Percentiles rank a stretch among this genome's conserved stretches.
Conservation (phyloP, 2,329 filamentous ascomycete species). For the Fusarium subtropicale region DNA sequence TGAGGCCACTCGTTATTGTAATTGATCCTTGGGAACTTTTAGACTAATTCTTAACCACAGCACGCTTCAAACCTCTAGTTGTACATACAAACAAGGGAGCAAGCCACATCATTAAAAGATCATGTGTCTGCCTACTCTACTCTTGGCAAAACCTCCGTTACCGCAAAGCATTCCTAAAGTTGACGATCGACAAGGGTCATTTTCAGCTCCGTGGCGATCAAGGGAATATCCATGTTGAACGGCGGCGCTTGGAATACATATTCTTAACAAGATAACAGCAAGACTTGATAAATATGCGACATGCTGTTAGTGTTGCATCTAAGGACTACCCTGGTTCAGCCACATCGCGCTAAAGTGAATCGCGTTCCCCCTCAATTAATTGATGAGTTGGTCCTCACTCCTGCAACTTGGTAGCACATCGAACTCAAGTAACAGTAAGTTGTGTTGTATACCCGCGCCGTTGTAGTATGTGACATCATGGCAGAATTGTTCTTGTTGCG, state of each 20-base stretch:
- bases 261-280: neutral
- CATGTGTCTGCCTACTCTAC: neutral
- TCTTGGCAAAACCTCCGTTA: slow-evolving; percentile 1
- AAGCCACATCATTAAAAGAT: too few relatives aligned
- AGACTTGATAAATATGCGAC: accelerated
- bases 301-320: slow-evolving; percentile 6
- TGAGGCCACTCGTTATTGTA: too few relatives aligned
- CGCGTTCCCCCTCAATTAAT: slow-evolving; percentile 28
- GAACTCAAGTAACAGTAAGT: accelerated
- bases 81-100: neutral
- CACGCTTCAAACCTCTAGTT: neutral
- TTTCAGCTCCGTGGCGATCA: slow-evolving; percentile 35
- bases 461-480: accelerated
- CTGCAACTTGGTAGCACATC: neutral
- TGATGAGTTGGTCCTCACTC: neutral
- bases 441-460: accelerated
- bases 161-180: slow-evolving; percentile 21
- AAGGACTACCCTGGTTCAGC: slow-evolving; percentile 3
- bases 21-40: too few relatives aligned
- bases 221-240: slow-evolving; percentile 12
- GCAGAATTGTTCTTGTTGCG: accelerated
- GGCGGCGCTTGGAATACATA: neutral
- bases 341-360: slow-evolving; percentile 17
- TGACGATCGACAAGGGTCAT: slow-evolving; percentile 1
- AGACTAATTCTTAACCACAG: too few relatives aligned